Percentiles rank a stretch among this genome's conserved stretches.
Conservation (phyloP, 345 rosid genomes). For the Odontarrhena argentea region DNA sequence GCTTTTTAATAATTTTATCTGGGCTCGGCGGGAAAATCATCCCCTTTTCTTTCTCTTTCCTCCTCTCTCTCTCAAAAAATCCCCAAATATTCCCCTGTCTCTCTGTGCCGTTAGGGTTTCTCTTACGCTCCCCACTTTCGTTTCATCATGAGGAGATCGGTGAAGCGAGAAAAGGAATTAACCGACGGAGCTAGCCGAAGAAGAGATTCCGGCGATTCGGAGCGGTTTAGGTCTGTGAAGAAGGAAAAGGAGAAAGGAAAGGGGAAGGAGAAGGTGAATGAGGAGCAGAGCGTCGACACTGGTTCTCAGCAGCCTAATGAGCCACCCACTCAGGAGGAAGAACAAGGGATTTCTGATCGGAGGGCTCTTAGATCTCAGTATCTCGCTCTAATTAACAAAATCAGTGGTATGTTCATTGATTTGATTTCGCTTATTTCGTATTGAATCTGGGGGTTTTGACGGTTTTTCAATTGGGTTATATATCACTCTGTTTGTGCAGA, state of each 20-base stretch:
- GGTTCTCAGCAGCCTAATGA: neutral
- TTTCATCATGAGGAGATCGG: constrained; percentile 32
- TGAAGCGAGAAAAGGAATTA: constrained; percentile 36
- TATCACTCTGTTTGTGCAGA: constrained; percentile 44
- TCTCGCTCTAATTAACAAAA: constrained; percentile 54
- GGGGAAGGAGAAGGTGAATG: neutral
- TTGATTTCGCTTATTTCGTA: neutral
- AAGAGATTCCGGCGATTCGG: constrained; percentile 26
- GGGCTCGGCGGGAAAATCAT: constrained; percentile 44
- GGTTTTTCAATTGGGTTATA: neutral
- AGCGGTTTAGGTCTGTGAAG: constrained; percentile 36
- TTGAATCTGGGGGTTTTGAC: neutral
- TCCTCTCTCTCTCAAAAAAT: constrained; percentile 20
- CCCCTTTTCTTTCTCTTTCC: neutral
- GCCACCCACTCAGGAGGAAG: constrained; percentile 37
- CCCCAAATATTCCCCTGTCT: constrained; percentile 7
- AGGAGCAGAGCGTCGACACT: neutral
- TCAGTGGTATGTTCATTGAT: constrained; percentile 49
- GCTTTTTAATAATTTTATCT: constrained; percentile 2
- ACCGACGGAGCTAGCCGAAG: constrained; percentile 11
- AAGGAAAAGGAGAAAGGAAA: constrained; percentile 38
- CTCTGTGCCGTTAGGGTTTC: constrained; percentile 41
- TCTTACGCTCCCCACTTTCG: neutral
- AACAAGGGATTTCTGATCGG: constrained; percentile 45
- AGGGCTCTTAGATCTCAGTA: constrained; percentile 77